These are phyloP conservation scores for Russula griseocarnosa DNA, from an alignment of 768 basidiomycete species.

Conservation along the genomic window DNA sequence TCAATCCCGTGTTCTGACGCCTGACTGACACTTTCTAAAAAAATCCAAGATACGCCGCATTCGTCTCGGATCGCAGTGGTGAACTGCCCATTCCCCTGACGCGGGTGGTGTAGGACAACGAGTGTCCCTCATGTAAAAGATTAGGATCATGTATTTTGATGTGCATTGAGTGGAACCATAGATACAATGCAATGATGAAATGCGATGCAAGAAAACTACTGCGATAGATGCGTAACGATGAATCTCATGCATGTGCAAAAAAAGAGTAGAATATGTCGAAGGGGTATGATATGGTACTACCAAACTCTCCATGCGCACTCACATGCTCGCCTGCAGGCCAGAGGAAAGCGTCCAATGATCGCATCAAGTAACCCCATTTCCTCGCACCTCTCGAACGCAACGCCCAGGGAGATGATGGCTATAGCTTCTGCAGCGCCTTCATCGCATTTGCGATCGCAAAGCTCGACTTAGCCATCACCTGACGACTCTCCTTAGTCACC, in stretches of 20 bases:
- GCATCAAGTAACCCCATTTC: background rate
- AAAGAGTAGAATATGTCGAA: background rate
- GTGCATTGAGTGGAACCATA: background rate
- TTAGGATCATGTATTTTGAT: background rate
- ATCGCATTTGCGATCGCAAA: constrained; percentile 96
- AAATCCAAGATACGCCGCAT: constrained; percentile 61
- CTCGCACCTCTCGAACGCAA: background rate
- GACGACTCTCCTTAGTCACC: constrained; percentile 87
- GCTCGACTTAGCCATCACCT: constrained; percentile 93
- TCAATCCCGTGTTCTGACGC: background rate
- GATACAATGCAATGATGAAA: background rate
- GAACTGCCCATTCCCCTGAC: constrained; percentile 65
- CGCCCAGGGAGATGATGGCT: constrained; percentile 4
- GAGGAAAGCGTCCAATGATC: too few species aligned
- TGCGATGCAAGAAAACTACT: constrained; percentile 10
- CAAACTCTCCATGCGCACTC: background rate
- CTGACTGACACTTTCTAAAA: constrained; percentile 12
- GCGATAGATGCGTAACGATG: constrained; percentile 16
- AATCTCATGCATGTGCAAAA: constrained; percentile 19
- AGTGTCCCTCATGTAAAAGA: constrained; percentile 52
- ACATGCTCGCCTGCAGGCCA: background rate
- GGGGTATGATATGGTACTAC: background rate
- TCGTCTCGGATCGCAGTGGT: constrained; percentile 72
- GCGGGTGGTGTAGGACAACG: constrained; percentile 61
- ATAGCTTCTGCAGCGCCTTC: constrained; percentile 86